A percentile compares a stretch with the other conserved stretches of the same genome.
phyloP scores from a whole-genome alignment of 2,329 filamentous ascomycete genomes.

The Ophiostoma populinum region DNA sequence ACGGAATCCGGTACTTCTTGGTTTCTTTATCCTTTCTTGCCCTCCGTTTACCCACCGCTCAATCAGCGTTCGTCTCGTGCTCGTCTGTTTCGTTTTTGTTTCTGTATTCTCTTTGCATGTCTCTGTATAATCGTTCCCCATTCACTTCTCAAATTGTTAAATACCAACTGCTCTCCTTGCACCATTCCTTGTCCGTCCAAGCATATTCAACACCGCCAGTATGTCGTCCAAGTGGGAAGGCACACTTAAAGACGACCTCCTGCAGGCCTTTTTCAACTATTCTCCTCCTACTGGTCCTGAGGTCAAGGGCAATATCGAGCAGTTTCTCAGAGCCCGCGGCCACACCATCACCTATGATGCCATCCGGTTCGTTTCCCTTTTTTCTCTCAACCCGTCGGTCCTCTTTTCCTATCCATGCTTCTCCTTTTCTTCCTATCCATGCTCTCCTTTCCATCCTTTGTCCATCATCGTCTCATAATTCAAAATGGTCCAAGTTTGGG shows the following conservation, averaged over 20 bases:
- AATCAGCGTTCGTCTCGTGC: neutral
- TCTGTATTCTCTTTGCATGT: neutral
- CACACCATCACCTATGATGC: slow-evolving; percentile 14
- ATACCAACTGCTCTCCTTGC: neutral
- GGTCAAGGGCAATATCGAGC: slow-evolving; percentile 10
- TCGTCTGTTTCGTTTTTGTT: neutral
- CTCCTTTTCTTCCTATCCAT: neutral
- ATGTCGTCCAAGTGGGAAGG: slow-evolving; percentile 10
- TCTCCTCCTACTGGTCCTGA: slow-evolving; percentile 5
- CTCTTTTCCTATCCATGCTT: neutral
- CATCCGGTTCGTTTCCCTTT: slow-evolving; percentile 11
- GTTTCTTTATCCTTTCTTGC: neutral
- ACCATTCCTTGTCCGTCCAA: neutral
- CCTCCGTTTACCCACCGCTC: neutral
- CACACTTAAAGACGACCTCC: slow-evolving; percentile 8
- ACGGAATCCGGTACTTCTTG: slow-evolving; percentile 19
- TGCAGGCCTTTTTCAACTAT: slow-evolving; percentile 9
- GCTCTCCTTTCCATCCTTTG: neutral
- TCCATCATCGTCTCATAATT: neutral
- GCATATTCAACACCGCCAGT: neutral
- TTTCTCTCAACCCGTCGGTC: neutral
- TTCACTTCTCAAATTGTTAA: neutral
- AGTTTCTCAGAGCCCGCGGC: slow-evolving; percentile 10
- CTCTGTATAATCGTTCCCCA: neutral
- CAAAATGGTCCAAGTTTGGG: slow-evolving; percentile 12